Base-by-base conservation (phyloP, 2,329 filamentous ascomycete genomes). In the Calonectria pseudoreteaudii region DNA sequence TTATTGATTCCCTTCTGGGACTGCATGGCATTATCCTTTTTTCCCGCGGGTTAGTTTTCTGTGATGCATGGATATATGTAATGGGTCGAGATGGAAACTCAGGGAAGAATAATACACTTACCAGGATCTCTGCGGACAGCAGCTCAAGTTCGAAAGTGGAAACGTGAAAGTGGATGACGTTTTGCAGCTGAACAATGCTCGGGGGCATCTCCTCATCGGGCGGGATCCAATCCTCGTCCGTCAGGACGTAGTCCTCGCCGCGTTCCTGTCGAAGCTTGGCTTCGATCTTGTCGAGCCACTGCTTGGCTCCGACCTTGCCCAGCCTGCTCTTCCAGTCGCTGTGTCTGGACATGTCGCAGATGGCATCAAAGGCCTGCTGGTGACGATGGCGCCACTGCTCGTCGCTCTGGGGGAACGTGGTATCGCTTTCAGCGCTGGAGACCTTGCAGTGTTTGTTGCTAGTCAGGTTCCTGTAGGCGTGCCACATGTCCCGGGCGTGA, bases 141-240 rank as follows among this genome's bases (percentile, higher is more conserved):
- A 79, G 53, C 30, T 80, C 78, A 47, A 80, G 78, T 58, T 79
- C 78, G 14, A 80, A 38, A n/a, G 73, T 52, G 0, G 78, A 80
- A 36, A 79, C 31, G 14, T 47, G 23, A 2, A 58, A 71, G 7
- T 79, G 76, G 23, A 79, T 70, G 1, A 78, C 70, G 2, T 79
- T 80, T 68, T 66, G 79, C 77, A 78, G 79, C 58, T 80, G 78
- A 5, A 72, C 67, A 0, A 64, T 62, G 0, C 73, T 16, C 2
- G 72, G 11, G 0, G 78, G 78, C 77, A 80, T 79, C 2, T 44
- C 31, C 0, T 73, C 20, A 1, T 31, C 5, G 1, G 56, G 78
- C 10, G 78, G 77, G 23, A 64, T 50, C 9, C 79, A 70, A 0
- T 75, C 58, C 3, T 74, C 73, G 36, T 79, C 76, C 0, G 26